These are phyloP conservation scores for Oryza australiensis DNA, from an alignment of 176 grass and related monocot species.

Conservation along the genomic window DNA sequence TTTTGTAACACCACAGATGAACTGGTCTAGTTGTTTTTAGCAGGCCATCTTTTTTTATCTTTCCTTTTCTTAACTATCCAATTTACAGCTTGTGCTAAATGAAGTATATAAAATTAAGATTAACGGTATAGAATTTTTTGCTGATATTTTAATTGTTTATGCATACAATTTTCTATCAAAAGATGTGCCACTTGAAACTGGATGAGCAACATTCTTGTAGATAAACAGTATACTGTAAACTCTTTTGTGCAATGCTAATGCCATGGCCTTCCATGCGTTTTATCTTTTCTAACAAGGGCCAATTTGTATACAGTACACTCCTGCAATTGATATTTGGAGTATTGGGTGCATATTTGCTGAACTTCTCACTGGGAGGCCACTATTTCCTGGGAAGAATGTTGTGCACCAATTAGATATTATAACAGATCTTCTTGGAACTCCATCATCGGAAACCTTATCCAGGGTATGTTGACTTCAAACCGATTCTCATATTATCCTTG, in stretches of 20 bases:
- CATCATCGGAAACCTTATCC: constrained; percentile 77
- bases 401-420: constrained; percentile 84
- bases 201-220: constrained; percentile 7
- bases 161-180: background rate
- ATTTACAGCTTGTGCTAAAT: background rate
- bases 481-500: background rate
- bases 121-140: background rate
- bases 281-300: constrained; percentile 18
- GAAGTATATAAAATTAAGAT: background rate
- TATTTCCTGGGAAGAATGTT: constrained; percentile 77
- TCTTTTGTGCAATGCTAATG: constrained; percentile 27
- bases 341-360: constrained; percentile 85
- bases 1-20: background rate
- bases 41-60: background rate
- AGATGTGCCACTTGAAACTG: background rate
- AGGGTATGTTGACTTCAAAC: constrained; percentile 52
- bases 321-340: constrained; percentile 92
- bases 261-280: background rate
- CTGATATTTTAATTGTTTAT: background rate
- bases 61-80: background rate
- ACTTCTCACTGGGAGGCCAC: constrained; percentile 64
- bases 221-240: constrained; percentile 1
- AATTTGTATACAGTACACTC: constrained; percentile 71
- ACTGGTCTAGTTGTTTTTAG: background rate
- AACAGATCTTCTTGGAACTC: constrained; percentile 74